These are phyloP conservation scores for Thelonectria blattea DNA, from an alignment of 2,329 filamentous ascomycete genomes.

Conservation along the genomic window DNA sequence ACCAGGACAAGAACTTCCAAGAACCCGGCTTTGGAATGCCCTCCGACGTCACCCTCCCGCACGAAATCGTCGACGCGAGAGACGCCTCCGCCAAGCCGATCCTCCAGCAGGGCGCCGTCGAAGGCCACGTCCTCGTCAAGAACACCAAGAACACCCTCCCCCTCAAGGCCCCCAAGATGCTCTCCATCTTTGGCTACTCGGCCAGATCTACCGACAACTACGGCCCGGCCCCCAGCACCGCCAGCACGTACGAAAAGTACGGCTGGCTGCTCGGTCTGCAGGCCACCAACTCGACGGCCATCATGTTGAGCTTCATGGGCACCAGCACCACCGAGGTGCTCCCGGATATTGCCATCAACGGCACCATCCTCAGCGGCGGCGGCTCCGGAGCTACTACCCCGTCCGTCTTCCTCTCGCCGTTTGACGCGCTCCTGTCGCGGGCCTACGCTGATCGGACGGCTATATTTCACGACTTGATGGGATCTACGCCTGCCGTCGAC, in stretches of 20 bases:
- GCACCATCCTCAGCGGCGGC: conserved; percentile 5
- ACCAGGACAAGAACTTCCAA: background rate
- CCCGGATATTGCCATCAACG: background rate
- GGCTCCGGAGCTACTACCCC: conserved; percentile 3
- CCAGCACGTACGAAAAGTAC: background rate
- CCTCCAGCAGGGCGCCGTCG: background rate
- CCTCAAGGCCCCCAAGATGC: conserved; percentile 3
- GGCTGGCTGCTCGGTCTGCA: background rate
- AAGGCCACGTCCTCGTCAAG: conserved; percentile 10
- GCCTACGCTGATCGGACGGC: background rate
- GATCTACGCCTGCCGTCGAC: background rate
- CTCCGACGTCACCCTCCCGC: background rate
- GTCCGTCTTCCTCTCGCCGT: background rate
- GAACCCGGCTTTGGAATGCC: conserved; percentile 1
- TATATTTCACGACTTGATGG: background rate
- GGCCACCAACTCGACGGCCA: background rate
- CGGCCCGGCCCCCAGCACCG: background rate
- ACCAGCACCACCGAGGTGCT: background rate
- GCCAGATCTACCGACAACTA: background rate
- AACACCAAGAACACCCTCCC: conserved; percentile 5
- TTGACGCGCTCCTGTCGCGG: conserved; percentile 1
- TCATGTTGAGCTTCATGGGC: background rate
- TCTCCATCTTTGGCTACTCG: conserved; percentile 6
- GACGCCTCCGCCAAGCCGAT: background rate
- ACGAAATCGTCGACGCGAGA: background rate